Evolutionary conservation across 257 asterid genomes (phyloP), one percentile per base, ranked within the genome.

Genomic region (Scutellaria baicalensis): DNA sequence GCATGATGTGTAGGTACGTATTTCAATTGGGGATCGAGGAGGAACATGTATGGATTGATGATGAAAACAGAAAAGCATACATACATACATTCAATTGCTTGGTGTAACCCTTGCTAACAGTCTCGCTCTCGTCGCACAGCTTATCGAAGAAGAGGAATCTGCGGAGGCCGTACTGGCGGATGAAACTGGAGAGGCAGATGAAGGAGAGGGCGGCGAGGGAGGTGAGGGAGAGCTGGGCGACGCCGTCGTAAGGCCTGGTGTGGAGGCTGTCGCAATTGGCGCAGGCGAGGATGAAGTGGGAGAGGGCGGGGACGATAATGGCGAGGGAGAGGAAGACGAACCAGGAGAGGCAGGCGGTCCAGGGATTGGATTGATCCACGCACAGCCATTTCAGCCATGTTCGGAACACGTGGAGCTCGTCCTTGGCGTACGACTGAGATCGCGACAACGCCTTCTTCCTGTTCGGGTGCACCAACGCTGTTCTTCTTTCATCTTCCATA

Each of bases 211-310:
- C 50, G 13, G 97, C 95, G 58, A 91, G 75, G 59, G 82, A 67
- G 77, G 83, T 83, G 31, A 93, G 97, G 8, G 99, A 93, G 23
- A 93, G 73, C 88, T 93, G 99, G 9, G 91, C 96, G n/a, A 91
- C 84, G 6, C 77, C 67, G 62, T 91, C 96, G 70, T 87, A 89
- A 0, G 99, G 99, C 43, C 97, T 17, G 84, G 71, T 83, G 51
- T 84, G 98, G 66, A 69, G 81, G 70, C 58, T 71, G 51, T 93
- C 96, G 68, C 95, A 90, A 17, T 55, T 75, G 40, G 70, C 54
- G 81, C 96, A 91, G 43, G 97, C 88, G 8, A 91, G 71, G 1
- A 77, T 63, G 72, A 86, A 91, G 64, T 93, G 99, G 9, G 99
- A 93, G 12, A 93, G 48, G 1, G 82, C 77, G 1, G 99, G 99